A percentile compares a stretch with the other conserved stretches of the same genome.
Conservation (phyloP, 345 rosid species). For the Streptanthus diversifolius region DNA sequence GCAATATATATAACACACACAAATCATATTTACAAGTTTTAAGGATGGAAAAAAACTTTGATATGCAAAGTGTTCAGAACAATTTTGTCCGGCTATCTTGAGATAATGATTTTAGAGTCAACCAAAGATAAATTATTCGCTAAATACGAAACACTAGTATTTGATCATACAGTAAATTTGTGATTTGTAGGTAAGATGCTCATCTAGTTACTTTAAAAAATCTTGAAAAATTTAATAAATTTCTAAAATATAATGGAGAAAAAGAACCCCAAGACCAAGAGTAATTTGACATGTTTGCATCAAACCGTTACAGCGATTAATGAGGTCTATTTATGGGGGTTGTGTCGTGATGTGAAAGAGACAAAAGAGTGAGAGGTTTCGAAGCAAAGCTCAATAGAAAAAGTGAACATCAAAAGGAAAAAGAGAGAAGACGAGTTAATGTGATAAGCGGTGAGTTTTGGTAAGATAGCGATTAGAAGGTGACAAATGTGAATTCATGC, state of each 20-base stretch:
- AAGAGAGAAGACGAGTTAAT: slow-evolving; percentile 21
- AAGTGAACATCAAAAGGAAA: neutral
- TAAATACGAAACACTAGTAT: neutral
- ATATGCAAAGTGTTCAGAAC: no score
- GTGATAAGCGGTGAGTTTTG: slow-evolving; percentile 33
- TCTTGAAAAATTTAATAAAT: neutral
- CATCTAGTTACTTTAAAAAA: neutral
- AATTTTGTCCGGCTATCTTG: no score
- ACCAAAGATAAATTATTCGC: neutral
- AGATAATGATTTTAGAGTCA: no score
- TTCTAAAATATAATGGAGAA: neutral
- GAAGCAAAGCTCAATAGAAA: slow-evolving; percentile 1
- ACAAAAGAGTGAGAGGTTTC: slow-evolving; percentile 15
- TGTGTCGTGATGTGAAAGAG: slow-evolving; percentile 19
- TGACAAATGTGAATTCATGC: slow-evolving; percentile 26
- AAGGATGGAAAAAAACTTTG: no score
- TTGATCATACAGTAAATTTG: neutral
- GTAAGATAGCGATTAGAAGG: slow-evolving; percentile 27
- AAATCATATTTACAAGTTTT: no score
- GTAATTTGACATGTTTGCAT: neutral
- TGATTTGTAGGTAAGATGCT: neutral
- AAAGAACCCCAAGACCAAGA: neutral
- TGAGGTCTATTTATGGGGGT: neutral
- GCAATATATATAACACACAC: no score
- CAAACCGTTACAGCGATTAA: slow-evolving; percentile 20